A percentile compares a stretch with the other conserved stretches of the same genome.
These are phyloP conservation scores for Porphyra umbilicalis DNA, from an alignment of 31 red algal species.

Conservation along the genomic window DNA sequence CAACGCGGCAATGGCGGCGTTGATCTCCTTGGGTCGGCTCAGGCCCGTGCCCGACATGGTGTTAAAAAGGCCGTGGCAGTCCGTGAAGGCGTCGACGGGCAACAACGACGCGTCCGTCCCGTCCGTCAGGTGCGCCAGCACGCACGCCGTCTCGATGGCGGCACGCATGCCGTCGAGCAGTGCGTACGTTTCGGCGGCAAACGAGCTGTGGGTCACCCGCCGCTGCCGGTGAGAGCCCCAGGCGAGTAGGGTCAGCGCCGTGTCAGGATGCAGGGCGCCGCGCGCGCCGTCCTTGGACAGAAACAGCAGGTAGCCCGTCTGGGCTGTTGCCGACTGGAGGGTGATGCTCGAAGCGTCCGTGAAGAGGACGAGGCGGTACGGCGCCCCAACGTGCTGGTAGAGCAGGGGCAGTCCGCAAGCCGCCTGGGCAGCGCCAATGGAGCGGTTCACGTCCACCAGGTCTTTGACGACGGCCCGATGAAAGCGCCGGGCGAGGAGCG, in stretches of 20 bases:
- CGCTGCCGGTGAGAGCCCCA: neutral
- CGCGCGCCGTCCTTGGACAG: no score
- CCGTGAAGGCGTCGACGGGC: neutral
- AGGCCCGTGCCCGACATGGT: neutral
- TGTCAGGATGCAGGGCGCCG: no score
- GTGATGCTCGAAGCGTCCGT: neutral
- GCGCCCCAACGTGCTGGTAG: no score
- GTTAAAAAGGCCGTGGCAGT: neutral
- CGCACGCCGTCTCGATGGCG: neutral
- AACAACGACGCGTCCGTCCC: neutral
- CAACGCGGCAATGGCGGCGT: neutral
- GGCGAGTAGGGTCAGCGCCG: no score
- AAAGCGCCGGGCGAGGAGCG: neutral
- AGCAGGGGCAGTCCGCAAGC: no score
- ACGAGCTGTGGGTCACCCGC: neutral
- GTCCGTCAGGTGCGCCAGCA: neutral
- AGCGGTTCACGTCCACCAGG: neutral
- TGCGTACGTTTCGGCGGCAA: neutral
- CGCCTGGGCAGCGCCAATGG: no score
- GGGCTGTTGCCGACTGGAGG: neutral
- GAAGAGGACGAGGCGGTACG: no score
- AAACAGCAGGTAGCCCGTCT: neutral
- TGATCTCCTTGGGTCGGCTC: neutral
- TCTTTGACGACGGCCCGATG: neutral
- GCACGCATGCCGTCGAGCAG: neutral